phyloP scores from a whole-genome alignment of 2,329 filamentous ascomycete species.

The Colletotrichum liriopes region DNA sequence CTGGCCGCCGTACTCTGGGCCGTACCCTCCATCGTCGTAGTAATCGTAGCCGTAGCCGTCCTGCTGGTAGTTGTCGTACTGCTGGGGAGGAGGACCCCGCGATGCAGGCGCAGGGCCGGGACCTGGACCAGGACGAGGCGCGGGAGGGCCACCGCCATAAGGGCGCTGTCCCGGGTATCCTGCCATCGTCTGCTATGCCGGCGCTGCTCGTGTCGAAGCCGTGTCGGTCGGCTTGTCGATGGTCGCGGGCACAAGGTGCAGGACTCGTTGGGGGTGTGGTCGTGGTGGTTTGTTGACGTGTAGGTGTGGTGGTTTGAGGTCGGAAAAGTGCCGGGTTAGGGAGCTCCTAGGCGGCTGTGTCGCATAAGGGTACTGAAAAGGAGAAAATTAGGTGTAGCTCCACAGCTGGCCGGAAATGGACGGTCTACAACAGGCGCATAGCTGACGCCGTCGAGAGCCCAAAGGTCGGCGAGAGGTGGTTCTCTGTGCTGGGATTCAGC shows the following conservation, averaged over 20 bases:
- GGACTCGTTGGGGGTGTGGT: constrained; percentile 7
- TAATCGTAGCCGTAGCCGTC: constrained; percentile 61
- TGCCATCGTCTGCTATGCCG: constrained; percentile 35
- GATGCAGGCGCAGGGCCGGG: constrained; percentile 25
- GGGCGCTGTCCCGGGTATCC: constrained; percentile 62
- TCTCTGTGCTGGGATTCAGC: constrained; percentile 35
- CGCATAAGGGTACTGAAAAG: constrained; percentile 32
- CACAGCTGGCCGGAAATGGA: constrained; percentile 40
- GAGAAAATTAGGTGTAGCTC: constrained; percentile 41
- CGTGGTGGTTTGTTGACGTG: neutral
- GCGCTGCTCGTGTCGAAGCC: constrained; percentile 18
- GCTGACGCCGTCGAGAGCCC: constrained; percentile 25
- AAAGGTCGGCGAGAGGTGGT: constrained; percentile 23
- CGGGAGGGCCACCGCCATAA: constrained; percentile 63
- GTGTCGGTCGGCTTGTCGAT: constrained; percentile 1
- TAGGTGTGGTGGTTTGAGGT: constrained; percentile 11
- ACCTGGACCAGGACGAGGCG: constrained; percentile 56
- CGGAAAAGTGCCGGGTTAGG: constrained; percentile 27
- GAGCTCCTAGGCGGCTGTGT: constrained; percentile 29
- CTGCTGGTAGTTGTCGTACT: constrained; percentile 64
- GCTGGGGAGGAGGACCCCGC: constrained; percentile 52
- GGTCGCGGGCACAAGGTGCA: constrained; percentile 12
- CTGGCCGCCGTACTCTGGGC: constrained; percentile 58
- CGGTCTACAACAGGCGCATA: constrained; percentile 37
- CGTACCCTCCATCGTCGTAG: constrained; percentile 58